Percentiles rank a stretch among this genome's conserved stretches.
Evolutionary conservation across 2,329 filamentous ascomycete species (phyloP).

Genomic region (Macroventuria anomochaeta): DNA sequence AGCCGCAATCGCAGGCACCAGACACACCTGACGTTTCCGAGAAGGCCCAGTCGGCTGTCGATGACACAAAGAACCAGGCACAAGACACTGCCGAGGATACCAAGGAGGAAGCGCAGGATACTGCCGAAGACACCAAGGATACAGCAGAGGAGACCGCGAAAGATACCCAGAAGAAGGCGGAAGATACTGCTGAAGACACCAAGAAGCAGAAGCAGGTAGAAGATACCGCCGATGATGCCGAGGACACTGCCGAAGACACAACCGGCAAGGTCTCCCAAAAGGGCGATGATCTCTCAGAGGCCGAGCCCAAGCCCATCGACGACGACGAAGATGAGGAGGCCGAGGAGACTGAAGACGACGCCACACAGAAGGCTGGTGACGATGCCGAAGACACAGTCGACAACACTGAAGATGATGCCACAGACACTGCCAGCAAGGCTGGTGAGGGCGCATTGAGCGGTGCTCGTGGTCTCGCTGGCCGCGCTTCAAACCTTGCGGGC

Average conservation of each 20-base stretch:
- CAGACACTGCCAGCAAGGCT: slow-evolving; percentile 44
- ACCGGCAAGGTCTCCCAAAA: slow-evolving; percentile 57
- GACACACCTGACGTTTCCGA: slow-evolving; percentile 45
- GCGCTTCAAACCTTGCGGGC: slow-evolving; percentile 55
- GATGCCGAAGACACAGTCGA: slow-evolving; percentile 53
- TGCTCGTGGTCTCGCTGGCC: slow-evolving; percentile 55
- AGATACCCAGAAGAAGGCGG: slow-evolving; percentile 55
- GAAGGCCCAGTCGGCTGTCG: slow-evolving; percentile 30
- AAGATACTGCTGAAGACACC: slow-evolving; percentile 53
- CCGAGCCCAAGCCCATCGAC: slow-evolving; percentile 55
- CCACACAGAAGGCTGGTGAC: slow-evolving; percentile 55
- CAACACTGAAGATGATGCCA: slow-evolving; percentile 50
- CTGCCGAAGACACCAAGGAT: slow-evolving; percentile 47
- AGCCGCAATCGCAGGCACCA: slow-evolving; percentile 42
- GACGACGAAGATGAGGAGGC: slow-evolving; percentile 39
- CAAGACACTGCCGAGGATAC: slow-evolving; percentile 46
- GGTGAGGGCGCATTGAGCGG: slow-evolving; percentile 51
- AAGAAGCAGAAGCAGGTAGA: slow-evolving; percentile 55
- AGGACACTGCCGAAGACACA: slow-evolving; percentile 51
- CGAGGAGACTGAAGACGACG: slow-evolving; percentile 44
- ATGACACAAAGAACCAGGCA: slow-evolving; percentile 49
- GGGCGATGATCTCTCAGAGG: slow-evolving; percentile 54
- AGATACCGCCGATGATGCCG: slow-evolving; percentile 51
- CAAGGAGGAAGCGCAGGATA: slow-evolving; percentile 37
- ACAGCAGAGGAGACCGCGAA: slow-evolving; percentile 44